Percentiles rank a stretch among this genome's conserved stretches.
Conservation (phyloP, 1,284 basidiomycete species). For the Tylopilus sp. region DNA sequence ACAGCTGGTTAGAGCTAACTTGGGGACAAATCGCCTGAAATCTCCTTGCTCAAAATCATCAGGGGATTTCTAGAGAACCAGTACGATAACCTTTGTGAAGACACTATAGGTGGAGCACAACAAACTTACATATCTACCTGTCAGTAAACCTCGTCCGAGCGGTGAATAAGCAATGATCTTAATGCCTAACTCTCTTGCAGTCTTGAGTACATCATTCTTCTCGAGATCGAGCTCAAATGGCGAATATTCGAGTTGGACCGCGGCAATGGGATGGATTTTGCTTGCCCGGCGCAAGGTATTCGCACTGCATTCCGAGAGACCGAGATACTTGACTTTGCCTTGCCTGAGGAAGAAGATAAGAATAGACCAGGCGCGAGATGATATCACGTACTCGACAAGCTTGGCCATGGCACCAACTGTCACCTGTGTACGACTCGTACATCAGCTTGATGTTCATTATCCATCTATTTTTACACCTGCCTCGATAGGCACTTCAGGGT, state of each 20-base stretch:
- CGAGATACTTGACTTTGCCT: slow-evolving; percentile 56
- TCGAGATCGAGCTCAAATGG: slow-evolving; percentile 53
- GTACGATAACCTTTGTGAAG: background rate
- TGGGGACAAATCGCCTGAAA: slow-evolving; percentile 37
- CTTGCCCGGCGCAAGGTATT: slow-evolving; percentile 58
- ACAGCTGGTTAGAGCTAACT: slow-evolving; percentile 13
- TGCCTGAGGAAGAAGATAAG: slow-evolving; percentile 26
- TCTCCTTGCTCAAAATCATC: slow-evolving; percentile 56
- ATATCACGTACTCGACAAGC: slow-evolving; percentile 42
- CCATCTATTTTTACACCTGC: slow-evolving; percentile 9
- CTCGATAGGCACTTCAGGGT: slow-evolving; percentile 31
- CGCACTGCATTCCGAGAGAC: slow-evolving; percentile 58
- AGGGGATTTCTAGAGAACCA: slow-evolving; percentile 41
- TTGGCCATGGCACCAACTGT: slow-evolving; percentile 47
- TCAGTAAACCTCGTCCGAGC: slow-evolving; percentile 56
- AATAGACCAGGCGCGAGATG: background rate
- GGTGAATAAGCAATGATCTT: slow-evolving; percentile 57
- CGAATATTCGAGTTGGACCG: slow-evolving; percentile 59
- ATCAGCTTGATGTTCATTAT: background rate
- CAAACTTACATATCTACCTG: slow-evolving; percentile 49
- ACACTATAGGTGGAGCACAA: background rate
- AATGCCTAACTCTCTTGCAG: slow-evolving; percentile 41
- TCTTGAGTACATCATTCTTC: slow-evolving; percentile 38
- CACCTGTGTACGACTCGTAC: slow-evolving; percentile 25
- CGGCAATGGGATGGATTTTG: slow-evolving; percentile 50